Percentiles rank a stretch among this genome's conserved stretches.
phyloP scores from a whole-genome alignment of 352 stramenopile species.

The Paralagenidium karlingii region DNA sequence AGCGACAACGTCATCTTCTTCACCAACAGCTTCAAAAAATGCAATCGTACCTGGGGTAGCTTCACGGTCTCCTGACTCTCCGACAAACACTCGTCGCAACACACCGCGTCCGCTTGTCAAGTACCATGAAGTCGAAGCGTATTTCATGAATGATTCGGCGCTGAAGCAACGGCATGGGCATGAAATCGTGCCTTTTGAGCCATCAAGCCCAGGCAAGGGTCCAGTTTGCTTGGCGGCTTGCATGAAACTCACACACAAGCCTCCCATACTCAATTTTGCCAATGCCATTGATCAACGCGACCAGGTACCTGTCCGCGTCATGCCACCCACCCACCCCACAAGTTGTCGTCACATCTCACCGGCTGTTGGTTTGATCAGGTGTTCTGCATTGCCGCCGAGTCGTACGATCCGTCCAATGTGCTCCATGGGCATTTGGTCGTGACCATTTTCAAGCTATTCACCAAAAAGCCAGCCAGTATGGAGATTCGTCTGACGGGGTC shows the following conservation, averaged over 20 bases:
- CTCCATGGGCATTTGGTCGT: too few species aligned
- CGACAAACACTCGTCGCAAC: too few species aligned
- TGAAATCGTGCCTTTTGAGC: too few species aligned
- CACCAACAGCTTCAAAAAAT: too few species aligned
- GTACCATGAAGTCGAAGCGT: too few species aligned
- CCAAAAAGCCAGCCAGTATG: slow-evolving; percentile 17
- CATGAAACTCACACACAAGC: not conserved
- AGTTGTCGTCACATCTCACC: slow-evolving; percentile 33
- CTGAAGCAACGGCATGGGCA: too few species aligned
- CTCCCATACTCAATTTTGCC: slow-evolving; percentile 11
- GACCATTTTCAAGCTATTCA: slow-evolving; percentile 74
- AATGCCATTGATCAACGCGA: slow-evolving; percentile 4
- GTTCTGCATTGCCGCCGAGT: slow-evolving; percentile 42
- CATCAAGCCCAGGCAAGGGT: too few species aligned
- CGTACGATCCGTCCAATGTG: slow-evolving; percentile 32
- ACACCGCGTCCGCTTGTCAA: too few species aligned
- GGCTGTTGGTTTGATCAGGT: slow-evolving; percentile 56
- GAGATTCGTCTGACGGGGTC: slow-evolving; percentile 36
- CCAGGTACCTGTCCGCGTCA: not conserved
- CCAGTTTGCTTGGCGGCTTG: not conserved
- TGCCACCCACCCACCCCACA: not conserved
- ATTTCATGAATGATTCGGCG: too few species aligned
- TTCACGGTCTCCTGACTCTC: too few species aligned
- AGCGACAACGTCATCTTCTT: too few species aligned
- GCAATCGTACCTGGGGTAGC: too few species aligned